Evolutionary conservation across 2,329 filamentous ascomycete genomes (phyloP).

Genomic region (Colletotrichum higginsianum): DNA sequence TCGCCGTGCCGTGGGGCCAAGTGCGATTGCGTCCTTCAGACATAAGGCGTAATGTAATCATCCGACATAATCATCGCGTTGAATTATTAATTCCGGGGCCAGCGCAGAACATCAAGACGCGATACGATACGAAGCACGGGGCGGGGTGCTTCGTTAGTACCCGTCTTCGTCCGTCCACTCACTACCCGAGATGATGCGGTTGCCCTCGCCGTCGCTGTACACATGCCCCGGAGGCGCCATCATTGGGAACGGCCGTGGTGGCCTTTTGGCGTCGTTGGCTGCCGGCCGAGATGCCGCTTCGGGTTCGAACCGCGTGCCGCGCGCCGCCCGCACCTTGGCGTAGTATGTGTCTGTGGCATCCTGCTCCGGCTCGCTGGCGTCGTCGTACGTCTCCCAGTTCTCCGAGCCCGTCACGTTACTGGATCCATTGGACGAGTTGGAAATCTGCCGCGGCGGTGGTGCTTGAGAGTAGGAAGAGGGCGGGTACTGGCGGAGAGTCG

Average conservation of each 20-base stretch:
- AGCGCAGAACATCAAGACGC: not conserved
- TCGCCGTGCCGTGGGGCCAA: constrained; percentile 1
- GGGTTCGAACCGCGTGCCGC: constrained; percentile 74
- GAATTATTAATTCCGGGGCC: not conserved
- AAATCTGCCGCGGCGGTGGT: constrained; percentile 75
- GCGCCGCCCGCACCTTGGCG: constrained; percentile 79
- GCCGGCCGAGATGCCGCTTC: constrained; percentile 61
- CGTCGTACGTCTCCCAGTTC: constrained; percentile 98
- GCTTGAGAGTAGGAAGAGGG: constrained; percentile 58
- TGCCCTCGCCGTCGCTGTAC: constrained; percentile 71
- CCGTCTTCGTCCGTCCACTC: constrained; percentile 79
- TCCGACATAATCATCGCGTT: constrained; percentile 39
- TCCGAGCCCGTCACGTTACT: constrained; percentile 86
- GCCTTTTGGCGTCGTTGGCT: constrained; percentile 66
- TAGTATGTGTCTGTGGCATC: constrained; percentile 86
- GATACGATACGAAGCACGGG: not conserved
- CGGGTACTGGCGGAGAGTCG: constrained; percentile 58
- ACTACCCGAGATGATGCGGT: constrained; percentile 74
- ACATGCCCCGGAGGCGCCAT: constrained; percentile 62
- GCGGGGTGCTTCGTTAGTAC: constrained; percentile 55
- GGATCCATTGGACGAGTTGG: constrained; percentile 82
- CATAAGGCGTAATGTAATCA: constrained; percentile 42
- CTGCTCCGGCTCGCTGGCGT: constrained; percentile 81
- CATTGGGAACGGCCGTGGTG: constrained; percentile 67
- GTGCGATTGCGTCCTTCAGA: constrained; percentile 29